These are phyloP conservation scores for Apiospora hydei DNA, from an alignment of 2,329 filamentous ascomycete species.

Conservation along the genomic window DNA sequence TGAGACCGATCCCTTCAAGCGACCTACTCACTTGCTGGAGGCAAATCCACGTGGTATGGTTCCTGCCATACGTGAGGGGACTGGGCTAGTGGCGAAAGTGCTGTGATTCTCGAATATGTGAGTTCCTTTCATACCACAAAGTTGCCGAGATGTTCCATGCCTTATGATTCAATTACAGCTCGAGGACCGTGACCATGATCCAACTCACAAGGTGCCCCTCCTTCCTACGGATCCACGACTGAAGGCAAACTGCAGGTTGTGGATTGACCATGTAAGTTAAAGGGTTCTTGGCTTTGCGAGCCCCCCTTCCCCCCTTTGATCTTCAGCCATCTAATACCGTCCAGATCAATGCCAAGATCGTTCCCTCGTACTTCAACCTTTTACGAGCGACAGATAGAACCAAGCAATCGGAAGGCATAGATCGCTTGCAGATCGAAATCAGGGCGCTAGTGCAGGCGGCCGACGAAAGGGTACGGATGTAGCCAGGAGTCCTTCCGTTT, in stretches of 20 bases:
- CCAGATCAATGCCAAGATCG: slow-evolving; percentile 78
- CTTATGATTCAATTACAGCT: slow-evolving; percentile 54
- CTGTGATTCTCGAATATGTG: slow-evolving; percentile 85
- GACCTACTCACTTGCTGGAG: slow-evolving; percentile 69
- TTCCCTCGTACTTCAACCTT: slow-evolving; percentile 78
- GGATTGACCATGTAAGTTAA: slow-evolving; percentile 76
- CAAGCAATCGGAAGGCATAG: slow-evolving; percentile 65
- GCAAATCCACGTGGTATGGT: slow-evolving; percentile 80
- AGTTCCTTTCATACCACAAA: slow-evolving; percentile 38
- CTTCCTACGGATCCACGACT: slow-evolving; percentile 70
- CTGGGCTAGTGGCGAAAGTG: slow-evolving; percentile 84
- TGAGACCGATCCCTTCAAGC: slow-evolving; percentile 82
- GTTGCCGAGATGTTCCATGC: neutral
- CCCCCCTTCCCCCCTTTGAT: neutral
- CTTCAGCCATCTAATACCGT: neutral
- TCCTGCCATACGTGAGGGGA: slow-evolving; percentile 78
- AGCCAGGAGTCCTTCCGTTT: neutral
- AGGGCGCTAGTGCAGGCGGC: slow-evolving; percentile 56
- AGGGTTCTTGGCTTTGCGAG: neutral
- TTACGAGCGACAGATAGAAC: slow-evolving; percentile 69
- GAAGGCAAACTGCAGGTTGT: slow-evolving; percentile 78
- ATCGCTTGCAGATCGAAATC: slow-evolving; percentile 72
- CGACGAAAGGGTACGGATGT: slow-evolving; percentile 47
- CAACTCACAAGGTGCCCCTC: slow-evolving; percentile 58
- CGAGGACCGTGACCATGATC: slow-evolving; percentile 68